phyloP scores from a whole-genome alignment of 1,139 yeast species.

The Kluyveromyces marxianus region DNA sequence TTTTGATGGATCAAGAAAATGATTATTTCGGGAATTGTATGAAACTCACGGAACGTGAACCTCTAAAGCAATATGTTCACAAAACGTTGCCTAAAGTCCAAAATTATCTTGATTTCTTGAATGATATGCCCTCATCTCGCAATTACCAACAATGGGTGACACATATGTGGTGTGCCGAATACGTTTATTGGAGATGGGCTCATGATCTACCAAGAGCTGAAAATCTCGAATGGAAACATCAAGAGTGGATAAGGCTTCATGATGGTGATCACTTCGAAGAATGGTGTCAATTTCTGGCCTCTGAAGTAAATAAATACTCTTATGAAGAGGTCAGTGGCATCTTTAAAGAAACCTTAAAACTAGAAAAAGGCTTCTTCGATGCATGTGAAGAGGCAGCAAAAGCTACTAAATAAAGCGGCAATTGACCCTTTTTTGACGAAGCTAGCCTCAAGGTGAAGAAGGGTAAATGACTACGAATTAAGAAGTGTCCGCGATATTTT shows the following conservation, averaged over 20 bases:
- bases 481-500: too few species aligned
- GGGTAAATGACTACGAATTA: too few species aligned
- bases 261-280: conserved; percentile 39
- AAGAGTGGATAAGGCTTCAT: conserved; percentile 47
- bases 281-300: conserved; percentile 41
- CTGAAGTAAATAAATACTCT: conserved; percentile 38
- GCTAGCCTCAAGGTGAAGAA: too few species aligned
- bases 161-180: conserved; percentile 27
- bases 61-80: conserved; percentile 16
- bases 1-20: conserved; percentile 42
- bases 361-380: conserved; percentile 42
- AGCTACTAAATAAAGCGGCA: not conserved
- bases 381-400: conserved; percentile 33
- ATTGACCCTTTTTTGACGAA: not conserved
- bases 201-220: conserved; percentile 26
- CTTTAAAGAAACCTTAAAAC: conserved; percentile 33
- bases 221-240: conserved; percentile 38
- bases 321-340: conserved; percentile 30
- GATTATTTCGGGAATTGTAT: conserved; percentile 38
- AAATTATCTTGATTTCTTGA: conserved; percentile 35
- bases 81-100: conserved; percentile 33
- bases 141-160: conserved; percentile 37
- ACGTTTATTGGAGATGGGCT: conserved; percentile 48
- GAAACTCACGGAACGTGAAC: conserved; percentile 16
- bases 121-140: conserved; percentile 26